Conservation (phyloP, 2,329 filamentous ascomycete genomes). For the Penicillium sp. region DNA sequence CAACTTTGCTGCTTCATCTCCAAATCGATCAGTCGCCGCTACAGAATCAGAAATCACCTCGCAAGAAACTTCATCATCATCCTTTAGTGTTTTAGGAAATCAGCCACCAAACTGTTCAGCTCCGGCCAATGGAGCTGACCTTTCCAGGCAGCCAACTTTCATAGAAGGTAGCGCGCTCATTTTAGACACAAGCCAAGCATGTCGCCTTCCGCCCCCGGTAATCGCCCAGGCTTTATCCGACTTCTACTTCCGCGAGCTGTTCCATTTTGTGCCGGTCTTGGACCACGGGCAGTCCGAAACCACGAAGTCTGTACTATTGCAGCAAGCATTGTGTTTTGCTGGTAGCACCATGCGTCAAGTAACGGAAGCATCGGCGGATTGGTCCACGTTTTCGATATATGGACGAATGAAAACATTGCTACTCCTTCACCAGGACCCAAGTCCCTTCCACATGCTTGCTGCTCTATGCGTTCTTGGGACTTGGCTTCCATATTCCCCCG, state of each 20-base stretch:
- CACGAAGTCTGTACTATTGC: slow-evolving; percentile 1
- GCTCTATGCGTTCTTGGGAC: slow-evolving; percentile 7
- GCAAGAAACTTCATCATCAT: background rate
- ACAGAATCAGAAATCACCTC: background rate
- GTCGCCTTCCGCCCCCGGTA: background rate
- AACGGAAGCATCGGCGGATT: slow-evolving; percentile 3
- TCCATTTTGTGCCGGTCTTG: slow-evolving; percentile 3
- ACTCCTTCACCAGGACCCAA: slow-evolving; percentile 6
- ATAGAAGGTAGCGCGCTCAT: slow-evolving; percentile 1
- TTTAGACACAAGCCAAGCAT: slow-evolving; percentile 3
- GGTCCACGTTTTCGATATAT: slow-evolving; percentile 9
- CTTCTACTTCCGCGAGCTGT: slow-evolving; percentile 11
- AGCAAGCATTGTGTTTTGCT: slow-evolving; percentile 12
- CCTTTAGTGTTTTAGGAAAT: background rate
- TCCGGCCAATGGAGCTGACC: background rate
- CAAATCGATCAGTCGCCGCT: background rate
- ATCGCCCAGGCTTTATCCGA: slow-evolving; percentile 3
- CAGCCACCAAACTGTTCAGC: background rate
- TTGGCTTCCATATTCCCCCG: slow-evolving; percentile 8
- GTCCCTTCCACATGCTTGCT: slow-evolving; percentile 5
- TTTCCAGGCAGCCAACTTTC: background rate
- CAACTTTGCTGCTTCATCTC: background rate
- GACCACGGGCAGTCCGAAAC: background rate
- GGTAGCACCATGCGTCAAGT: slow-evolving; percentile 14
- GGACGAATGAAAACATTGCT: slow-evolving; percentile 11